Evolutionary conservation across 352 stramenopile genomes (phyloP).

Genomic region (Globisporangium heterothallicum): DNA sequence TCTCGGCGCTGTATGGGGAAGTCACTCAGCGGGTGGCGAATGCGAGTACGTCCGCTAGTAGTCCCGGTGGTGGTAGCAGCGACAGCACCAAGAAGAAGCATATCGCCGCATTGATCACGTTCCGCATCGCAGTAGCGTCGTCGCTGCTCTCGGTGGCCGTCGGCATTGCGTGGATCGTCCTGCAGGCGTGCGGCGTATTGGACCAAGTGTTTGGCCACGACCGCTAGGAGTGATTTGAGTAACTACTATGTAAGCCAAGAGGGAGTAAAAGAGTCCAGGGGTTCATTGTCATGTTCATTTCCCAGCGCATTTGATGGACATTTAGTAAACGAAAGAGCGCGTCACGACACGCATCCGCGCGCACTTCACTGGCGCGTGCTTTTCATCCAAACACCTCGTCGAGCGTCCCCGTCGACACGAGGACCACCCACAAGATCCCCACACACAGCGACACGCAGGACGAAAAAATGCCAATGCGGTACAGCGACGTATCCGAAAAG

Average conservation of each 20-base stretch:
- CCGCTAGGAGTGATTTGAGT: slow-evolving; percentile 5
- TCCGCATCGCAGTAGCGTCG: slow-evolving; percentile 45
- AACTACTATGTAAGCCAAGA: no score
- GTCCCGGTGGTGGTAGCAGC: no score
- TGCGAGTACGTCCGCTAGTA: no score
- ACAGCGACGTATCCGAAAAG: slow-evolving; percentile 49
- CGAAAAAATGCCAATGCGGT: slow-evolving; percentile 60
- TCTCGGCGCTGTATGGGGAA: slow-evolving; percentile 80
- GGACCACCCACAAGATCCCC: slow-evolving; percentile 63
- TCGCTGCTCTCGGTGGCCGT: slow-evolving; percentile 54
- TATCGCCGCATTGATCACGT: slow-evolving; percentile 17
- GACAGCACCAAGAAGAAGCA: not conserved
- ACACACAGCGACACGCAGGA: slow-evolving; percentile 59
- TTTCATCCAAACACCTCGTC: slow-evolving; percentile 61
- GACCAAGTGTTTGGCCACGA: slow-evolving; percentile 53
- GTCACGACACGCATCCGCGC: not conserved
- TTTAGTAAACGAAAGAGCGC: not conserved
- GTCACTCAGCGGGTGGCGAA: slow-evolving; percentile 27
- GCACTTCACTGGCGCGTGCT: not conserved
- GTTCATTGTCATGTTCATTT: no score
- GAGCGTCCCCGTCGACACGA: slow-evolving; percentile 60
- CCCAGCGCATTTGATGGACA: no score
- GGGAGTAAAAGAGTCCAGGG: no score
- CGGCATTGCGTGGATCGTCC: slow-evolving; percentile 61
- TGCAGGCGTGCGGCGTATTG: slow-evolving; percentile 55